Conservation (phyloP, 2,329 filamentous ascomycete species). For the Pseudogymnoascus sp. region DNA sequence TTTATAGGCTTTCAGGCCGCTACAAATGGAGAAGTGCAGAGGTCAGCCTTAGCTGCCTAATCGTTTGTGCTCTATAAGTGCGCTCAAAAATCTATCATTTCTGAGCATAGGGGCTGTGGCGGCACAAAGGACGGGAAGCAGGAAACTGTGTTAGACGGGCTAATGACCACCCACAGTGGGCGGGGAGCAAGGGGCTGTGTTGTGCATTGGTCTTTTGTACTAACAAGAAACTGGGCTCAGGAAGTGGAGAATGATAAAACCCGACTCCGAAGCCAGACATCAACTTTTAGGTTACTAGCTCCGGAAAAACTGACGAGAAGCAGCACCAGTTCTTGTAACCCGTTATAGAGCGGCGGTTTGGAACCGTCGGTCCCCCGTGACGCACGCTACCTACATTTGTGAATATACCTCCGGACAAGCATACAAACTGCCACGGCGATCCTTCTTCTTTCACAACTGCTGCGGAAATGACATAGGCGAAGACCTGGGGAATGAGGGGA, state of each 20-base stretch:
- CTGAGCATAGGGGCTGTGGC: neutral
- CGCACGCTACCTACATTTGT: neutral
- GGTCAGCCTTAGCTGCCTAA: neutral
- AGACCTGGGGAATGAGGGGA: neutral
- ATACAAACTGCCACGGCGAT: neutral
- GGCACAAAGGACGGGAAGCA: no score
- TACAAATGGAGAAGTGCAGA: neutral
- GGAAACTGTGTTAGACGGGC: no score
- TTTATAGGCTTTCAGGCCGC: no score
- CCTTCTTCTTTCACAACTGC: neutral
- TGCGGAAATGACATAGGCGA: neutral
- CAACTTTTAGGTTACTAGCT: neutral
- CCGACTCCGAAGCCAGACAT: neutral
- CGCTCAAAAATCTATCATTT: neutral
- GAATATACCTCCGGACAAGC: neutral
- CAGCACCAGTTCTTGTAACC: neutral
- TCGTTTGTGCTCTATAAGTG: neutral
- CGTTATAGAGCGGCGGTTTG: no score
- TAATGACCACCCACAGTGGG: no score
- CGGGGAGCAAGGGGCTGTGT: neutral
- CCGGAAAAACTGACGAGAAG: neutral
- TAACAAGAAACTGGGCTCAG: neutral
- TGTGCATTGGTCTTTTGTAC: neutral
- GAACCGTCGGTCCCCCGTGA: no score
- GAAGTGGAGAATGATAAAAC: neutral